phyloP scores from a whole-genome alignment of 257 asterid species.

The Salvia hispanica region DNA sequence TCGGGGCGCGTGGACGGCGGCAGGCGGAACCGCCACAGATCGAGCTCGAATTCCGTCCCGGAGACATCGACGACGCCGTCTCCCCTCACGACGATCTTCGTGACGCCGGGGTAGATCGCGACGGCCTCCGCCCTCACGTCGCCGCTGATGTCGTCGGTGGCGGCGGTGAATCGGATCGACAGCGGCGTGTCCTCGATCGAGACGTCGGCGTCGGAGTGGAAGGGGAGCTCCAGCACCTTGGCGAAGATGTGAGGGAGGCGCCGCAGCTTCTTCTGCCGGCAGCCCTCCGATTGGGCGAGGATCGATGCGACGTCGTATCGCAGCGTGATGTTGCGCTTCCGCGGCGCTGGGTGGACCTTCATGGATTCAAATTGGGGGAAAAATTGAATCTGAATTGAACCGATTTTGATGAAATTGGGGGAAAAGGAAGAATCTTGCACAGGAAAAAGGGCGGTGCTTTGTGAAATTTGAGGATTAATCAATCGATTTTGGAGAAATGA shows the following conservation, averaged over 20 bases:
- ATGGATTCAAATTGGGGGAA: slow-evolving; percentile 23
- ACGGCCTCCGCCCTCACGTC: slow-evolving; percentile 62
- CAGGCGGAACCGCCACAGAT: slow-evolving; percentile 80
- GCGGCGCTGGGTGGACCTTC: slow-evolving; percentile 80
- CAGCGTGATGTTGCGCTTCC: slow-evolving; percentile 58
- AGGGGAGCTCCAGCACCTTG: slow-evolving; percentile 80
- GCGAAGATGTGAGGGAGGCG: slow-evolving; percentile 83
- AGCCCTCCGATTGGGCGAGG: slow-evolving; percentile 50
- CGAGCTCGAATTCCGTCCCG: slow-evolving; percentile 63
- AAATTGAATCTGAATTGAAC: background rate
- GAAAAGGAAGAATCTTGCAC: slow-evolving; percentile 18
- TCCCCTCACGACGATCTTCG: slow-evolving; percentile 63
- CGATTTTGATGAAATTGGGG: slow-evolving; percentile 14
- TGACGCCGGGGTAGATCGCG: slow-evolving; percentile 80
- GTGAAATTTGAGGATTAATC: background rate
- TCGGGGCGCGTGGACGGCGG: slow-evolving; percentile 66
- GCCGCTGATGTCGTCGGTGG: slow-evolving; percentile 50
- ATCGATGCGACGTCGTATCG: slow-evolving; percentile 64
- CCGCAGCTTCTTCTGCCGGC: slow-evolving; percentile 73
- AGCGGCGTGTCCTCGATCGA: slow-evolving; percentile 57
- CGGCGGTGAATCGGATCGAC: slow-evolving; percentile 57
- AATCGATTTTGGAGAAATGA: background rate
- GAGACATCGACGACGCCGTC: slow-evolving; percentile 41
- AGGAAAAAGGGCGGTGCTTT: slow-evolving; percentile 3
- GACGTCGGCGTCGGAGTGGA: slow-evolving; percentile 70